Percentiles rank a stretch among this genome's conserved stretches.
These are phyloP conservation scores for Ceratocystis smalleyi DNA, from an alignment of 2,329 filamentous ascomycete genomes.

Conservation along the genomic window DNA sequence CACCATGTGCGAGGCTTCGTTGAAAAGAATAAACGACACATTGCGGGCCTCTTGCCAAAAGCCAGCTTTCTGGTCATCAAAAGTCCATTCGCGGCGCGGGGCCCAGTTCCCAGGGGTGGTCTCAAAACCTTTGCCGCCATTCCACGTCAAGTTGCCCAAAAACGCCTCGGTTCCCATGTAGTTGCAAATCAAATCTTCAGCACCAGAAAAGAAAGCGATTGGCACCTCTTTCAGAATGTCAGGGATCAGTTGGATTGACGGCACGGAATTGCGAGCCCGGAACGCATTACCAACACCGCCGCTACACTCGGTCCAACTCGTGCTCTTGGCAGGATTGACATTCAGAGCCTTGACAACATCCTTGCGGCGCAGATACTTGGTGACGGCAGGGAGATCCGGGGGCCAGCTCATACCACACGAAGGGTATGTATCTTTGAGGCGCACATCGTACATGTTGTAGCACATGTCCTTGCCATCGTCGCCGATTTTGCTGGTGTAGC, in stretches of 20 bases:
- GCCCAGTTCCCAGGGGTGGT: conserved; percentile 74
- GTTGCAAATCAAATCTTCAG: conserved; percentile 92
- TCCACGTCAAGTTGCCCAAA: conserved; percentile 84
- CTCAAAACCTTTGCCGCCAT: conserved; percentile 82
- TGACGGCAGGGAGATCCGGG: conserved; percentile 61
- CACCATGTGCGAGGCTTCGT: conserved; percentile 96
- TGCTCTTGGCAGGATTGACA: conserved; percentile 63
- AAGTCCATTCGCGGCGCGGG: conserved; percentile 84
- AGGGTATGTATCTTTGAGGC: conserved; percentile 62
- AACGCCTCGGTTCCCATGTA: conserved; percentile 84
- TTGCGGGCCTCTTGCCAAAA: conserved; percentile 93
- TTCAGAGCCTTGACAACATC: conserved; percentile 72
- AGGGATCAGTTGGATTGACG: conserved; percentile 60
- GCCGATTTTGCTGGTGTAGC: conserved; percentile 37
- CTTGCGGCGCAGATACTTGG: conserved; percentile 66
- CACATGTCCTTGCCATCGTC: conserved; percentile 42
- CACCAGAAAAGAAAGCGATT: conserved; percentile 79
- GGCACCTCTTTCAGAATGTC: conserved; percentile 61
- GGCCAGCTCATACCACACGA: conserved; percentile 98
- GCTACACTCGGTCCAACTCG: conserved; percentile 84
- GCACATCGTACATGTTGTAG: conserved; percentile 94
- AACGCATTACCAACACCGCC: conserved; percentile 63
- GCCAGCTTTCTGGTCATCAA: conserved; percentile 74
- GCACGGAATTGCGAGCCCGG: conserved; percentile 50
- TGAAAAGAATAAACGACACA: conserved; percentile 85